Conservation (phyloP, 2,329 filamentous ascomycete species). For the Seiridium cupressi region DNA sequence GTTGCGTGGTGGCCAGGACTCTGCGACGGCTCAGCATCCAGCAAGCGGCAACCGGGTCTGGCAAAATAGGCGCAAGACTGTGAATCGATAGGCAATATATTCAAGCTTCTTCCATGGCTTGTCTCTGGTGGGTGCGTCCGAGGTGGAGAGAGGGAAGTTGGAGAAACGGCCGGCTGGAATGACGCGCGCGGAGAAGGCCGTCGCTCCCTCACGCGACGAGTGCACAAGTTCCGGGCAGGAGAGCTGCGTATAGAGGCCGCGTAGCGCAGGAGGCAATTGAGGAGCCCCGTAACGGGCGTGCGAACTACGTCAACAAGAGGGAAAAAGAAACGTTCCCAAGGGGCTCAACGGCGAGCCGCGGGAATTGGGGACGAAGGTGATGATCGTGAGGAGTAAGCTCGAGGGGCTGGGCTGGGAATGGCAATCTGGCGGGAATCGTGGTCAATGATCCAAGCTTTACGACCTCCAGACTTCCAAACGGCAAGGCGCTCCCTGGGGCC, state of each 20-base stretch:
- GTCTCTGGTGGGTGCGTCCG: neutral
- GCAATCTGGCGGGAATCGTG: neutral
- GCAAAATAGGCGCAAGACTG: neutral
- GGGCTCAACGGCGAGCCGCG: neutral
- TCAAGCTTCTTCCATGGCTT: neutral
- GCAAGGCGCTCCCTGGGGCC: neutral
- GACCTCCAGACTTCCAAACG: neutral
- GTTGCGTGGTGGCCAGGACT: neutral
- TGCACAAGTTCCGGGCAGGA: neutral
- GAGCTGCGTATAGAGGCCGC: neutral
- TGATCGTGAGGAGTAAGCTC: slow-evolving; percentile 4
- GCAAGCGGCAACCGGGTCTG: neutral
- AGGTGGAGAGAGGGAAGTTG: neutral
- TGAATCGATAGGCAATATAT: neutral
- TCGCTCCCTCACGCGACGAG: neutral
- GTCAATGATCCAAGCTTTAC: slow-evolving; percentile 1
- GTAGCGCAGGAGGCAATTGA: neutral
- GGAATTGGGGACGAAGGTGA: neutral
- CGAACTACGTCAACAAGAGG: neutral
- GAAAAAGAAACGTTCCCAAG: too few relatives aligned
- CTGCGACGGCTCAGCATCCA: neutral
- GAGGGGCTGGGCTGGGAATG: neutral
- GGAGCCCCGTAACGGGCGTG: neutral
- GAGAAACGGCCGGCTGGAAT: neutral
- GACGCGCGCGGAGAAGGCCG: slow-evolving; percentile 2